phyloP scores from a whole-genome alignment of 176 grass and related monocot genomes.

The Cymbopogon citratus region DNA sequence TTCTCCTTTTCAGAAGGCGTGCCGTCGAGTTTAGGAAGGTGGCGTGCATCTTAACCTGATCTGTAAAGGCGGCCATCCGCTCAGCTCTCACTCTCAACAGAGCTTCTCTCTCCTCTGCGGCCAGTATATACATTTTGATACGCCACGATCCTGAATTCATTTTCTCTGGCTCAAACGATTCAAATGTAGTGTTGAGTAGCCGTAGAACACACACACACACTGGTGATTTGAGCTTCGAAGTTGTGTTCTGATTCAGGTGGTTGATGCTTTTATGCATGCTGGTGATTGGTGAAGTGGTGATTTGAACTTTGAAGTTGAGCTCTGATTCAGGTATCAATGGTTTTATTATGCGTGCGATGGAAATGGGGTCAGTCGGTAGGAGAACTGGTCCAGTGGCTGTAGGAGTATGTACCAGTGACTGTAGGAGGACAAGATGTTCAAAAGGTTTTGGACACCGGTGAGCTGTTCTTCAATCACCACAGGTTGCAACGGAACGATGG shows the following conservation, averaged over 20 bases:
- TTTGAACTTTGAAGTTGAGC: too few species aligned
- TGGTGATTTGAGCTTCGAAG: not conserved
- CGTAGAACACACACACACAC: not conserved
- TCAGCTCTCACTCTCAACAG: not conserved
- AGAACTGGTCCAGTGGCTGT: not conserved
- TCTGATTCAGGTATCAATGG: too few species aligned
- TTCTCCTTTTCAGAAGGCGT: slow-evolving; percentile 25
- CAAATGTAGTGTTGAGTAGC: not conserved
- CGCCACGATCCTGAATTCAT: not conserved
- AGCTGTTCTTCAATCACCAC: not conserved
- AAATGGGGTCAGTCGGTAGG: not conserved
- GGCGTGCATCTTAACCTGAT: not conserved
- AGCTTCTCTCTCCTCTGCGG: slow-evolving; percentile 2
- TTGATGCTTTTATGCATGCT: too few species aligned
- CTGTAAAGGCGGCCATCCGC: not conserved
- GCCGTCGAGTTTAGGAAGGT: slow-evolving; percentile 32
- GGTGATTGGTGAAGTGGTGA: not conserved
- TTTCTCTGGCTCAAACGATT: not conserved
- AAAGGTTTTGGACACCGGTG: not conserved
- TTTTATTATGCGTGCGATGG: not conserved
- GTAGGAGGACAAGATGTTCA: too few species aligned
- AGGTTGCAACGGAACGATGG: slow-evolving; percentile 11
- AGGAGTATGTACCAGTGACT: too few species aligned
- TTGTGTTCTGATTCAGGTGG: not conserved
- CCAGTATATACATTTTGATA: not conserved